Conservation (phyloP, 768 basidiomycete species). For the Glaciozyma martinii region DNA sequence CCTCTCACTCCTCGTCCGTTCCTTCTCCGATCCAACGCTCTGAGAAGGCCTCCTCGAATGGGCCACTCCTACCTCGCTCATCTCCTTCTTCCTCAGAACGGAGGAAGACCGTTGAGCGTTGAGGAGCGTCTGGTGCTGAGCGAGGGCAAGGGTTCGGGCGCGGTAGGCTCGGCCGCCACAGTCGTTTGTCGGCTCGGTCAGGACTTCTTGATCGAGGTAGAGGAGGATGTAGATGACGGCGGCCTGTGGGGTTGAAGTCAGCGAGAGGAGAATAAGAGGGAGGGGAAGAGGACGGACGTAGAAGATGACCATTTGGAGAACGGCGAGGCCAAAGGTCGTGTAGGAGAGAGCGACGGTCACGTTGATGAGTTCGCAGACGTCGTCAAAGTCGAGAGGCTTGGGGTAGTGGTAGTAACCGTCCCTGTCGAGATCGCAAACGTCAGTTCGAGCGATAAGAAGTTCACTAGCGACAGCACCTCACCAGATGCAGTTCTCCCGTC, state of each 20-base stretch:
- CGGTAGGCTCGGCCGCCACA: slow-evolving; percentile 23
- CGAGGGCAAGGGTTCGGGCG: slow-evolving; percentile 9
- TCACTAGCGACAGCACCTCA: not conserved
- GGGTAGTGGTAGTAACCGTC: slow-evolving; percentile 31
- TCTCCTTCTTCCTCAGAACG: too few species aligned
- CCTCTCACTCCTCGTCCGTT: too few species aligned
- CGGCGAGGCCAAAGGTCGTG: slow-evolving; percentile 22
- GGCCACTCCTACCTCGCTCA: too few species aligned
- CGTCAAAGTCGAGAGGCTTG: slow-evolving; percentile 21
- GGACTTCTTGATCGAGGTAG: slow-evolving; percentile 50
- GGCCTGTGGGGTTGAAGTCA: slow-evolving; percentile 40
- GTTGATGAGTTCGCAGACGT: slow-evolving; percentile 30
- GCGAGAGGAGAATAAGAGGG: not conserved
- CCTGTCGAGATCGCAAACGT: not conserved
- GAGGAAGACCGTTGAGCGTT: not conserved
- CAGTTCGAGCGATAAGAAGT: not conserved
- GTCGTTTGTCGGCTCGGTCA: slow-evolving; percentile 24
- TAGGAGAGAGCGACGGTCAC: slow-evolving; percentile 20
- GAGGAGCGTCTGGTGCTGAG: not conserved
- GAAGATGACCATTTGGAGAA: slow-evolving; percentile 14
- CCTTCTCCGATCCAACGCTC: too few species aligned
- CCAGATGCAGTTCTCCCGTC: slow-evolving; percentile 26
- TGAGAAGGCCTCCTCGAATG: too few species aligned
- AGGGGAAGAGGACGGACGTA: not conserved
- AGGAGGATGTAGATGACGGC: slow-evolving; percentile 53